Evolutionary conservation across 768 basidiomycete genomes (phyloP).

Genomic region (Hysterangium stoloniferum): DNA sequence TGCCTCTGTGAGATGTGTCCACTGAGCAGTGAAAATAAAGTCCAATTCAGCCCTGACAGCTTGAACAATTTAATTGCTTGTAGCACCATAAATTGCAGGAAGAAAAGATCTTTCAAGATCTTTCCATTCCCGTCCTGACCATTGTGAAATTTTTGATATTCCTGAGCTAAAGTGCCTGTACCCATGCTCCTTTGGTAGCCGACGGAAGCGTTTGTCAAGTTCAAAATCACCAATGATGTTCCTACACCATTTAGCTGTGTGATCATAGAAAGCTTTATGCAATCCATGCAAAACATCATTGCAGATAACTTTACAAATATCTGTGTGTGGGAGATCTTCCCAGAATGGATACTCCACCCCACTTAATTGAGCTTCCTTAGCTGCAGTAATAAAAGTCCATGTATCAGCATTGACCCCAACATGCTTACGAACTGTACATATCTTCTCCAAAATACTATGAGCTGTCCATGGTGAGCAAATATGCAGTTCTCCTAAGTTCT

Average conservation of each 20-base stretch:
- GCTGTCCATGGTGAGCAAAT: not conserved
- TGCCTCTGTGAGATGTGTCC: constrained; percentile 20
- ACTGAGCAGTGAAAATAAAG: constrained; percentile 27
- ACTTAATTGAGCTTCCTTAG: not conserved
- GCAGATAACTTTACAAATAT: constrained; percentile 10
- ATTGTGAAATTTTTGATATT: constrained; percentile 33
- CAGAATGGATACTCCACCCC: constrained; percentile 12
- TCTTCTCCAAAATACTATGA: not conserved
- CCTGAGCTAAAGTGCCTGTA: constrained; percentile 37
- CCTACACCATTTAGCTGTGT: constrained; percentile 19
- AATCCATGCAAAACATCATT: not conserved
- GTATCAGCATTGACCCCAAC: not conserved
- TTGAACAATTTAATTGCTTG: constrained; percentile 16
- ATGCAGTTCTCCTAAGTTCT: not conserved
- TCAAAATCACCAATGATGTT: constrained; percentile 20
- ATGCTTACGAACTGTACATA: not conserved
- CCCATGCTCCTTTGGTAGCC: constrained; percentile 24
- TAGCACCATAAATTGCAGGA: constrained; percentile 16
- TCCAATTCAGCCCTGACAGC: constrained; percentile 25
- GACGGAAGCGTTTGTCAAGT: constrained; percentile 30
- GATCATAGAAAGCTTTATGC: constrained; percentile 14
- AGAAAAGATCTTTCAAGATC: constrained; percentile 24
- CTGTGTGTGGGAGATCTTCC: constrained; percentile 9
- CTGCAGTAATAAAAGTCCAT: not conserved
- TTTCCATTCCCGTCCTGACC: constrained; percentile 37